phyloP scores from a whole-genome alignment of 805 yeast species.

The Saturnispora ahearnii region DNA sequence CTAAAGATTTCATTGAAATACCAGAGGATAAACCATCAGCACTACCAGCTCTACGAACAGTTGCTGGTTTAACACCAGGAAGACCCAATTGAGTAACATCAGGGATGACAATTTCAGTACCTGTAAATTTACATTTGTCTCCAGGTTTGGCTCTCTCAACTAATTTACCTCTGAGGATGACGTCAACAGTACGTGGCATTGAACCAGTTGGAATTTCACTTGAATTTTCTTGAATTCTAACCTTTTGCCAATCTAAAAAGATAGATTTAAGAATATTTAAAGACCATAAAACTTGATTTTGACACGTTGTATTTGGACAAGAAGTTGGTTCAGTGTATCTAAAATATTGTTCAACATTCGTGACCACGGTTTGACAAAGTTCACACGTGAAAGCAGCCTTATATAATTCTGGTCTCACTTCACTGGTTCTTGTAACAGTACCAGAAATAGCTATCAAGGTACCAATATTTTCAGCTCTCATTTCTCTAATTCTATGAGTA shows the following conservation, averaged over 20 bases:
- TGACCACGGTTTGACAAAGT: constrained; percentile 73
- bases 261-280: constrained; percentile 74
- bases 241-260: constrained; percentile 94
- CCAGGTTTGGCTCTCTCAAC: constrained; percentile 98
- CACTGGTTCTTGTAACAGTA: constrained; percentile 92
- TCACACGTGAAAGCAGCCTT: constrained; percentile 86
- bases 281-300: constrained; percentile 79
- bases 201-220: constrained; percentile 96
- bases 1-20: constrained; percentile 76
- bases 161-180: constrained; percentile 83
- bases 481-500: constrained; percentile 76
- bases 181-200: constrained; percentile 95
- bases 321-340: constrained; percentile 90
- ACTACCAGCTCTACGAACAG: constrained; percentile 52
- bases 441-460: constrained; percentile 78
- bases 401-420: constrained; percentile 90
- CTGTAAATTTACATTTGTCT: constrained; percentile 87
- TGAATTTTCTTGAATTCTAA: constrained; percentile 92
- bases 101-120: constrained; percentile 90
- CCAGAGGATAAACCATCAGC: constrained; percentile 71
- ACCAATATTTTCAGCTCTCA: constrained; percentile 85
- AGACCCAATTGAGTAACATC: constrained; percentile 89
- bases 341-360: constrained; percentile 87
- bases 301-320: constrained; percentile 83
- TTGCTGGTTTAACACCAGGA: constrained; percentile 88